These are phyloP conservation scores for Gossypium gossypioides DNA, from an alignment of 441 rosid species.

Conservation along the genomic window DNA sequence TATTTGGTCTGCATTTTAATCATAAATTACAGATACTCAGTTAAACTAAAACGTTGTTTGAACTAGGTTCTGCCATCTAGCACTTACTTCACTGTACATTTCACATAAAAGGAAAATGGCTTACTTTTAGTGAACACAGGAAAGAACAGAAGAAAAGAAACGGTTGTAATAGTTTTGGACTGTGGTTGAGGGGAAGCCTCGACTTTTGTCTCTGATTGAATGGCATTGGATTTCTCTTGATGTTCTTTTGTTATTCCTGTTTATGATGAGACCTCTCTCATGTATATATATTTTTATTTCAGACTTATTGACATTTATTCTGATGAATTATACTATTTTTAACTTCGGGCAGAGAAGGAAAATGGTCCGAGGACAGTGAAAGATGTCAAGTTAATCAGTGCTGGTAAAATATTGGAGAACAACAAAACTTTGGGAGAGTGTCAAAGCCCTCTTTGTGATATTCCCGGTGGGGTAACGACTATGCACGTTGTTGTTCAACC, in stretches of 20 bases:
- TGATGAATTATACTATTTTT: slow-evolving; percentile 3
- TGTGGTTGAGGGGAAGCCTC: background rate
- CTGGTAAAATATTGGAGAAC: slow-evolving; percentile 87
- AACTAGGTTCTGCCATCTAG: background rate
- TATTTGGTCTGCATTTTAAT: background rate
- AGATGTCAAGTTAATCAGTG: slow-evolving; percentile 86
- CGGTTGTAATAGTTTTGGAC: background rate
- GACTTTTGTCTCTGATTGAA: background rate
- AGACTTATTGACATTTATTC: background rate
- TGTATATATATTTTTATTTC: too few species aligned
- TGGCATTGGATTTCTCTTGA: background rate
- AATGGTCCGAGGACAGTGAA: slow-evolving; percentile 80
- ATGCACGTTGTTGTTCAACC: slow-evolving; percentile 96
- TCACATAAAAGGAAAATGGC: background rate
- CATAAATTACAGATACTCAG: background rate
- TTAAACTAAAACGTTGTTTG: background rate
- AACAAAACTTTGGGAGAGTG: slow-evolving; percentile 72
- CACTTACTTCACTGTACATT: background rate
- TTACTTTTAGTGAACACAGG: background rate
- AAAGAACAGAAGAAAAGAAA: background rate
- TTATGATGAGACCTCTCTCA: background rate
- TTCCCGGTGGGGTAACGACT: slow-evolving; percentile 79
- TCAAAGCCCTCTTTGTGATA: slow-evolving; percentile 66
- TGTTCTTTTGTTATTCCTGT: background rate
- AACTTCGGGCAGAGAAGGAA: slow-evolving; percentile 50